Percentiles rank a stretch among this genome's conserved stretches.
Evolutionary conservation across 2,329 filamentous ascomycete species (phyloP).

Genomic region (Stemphylium vesicarium): DNA sequence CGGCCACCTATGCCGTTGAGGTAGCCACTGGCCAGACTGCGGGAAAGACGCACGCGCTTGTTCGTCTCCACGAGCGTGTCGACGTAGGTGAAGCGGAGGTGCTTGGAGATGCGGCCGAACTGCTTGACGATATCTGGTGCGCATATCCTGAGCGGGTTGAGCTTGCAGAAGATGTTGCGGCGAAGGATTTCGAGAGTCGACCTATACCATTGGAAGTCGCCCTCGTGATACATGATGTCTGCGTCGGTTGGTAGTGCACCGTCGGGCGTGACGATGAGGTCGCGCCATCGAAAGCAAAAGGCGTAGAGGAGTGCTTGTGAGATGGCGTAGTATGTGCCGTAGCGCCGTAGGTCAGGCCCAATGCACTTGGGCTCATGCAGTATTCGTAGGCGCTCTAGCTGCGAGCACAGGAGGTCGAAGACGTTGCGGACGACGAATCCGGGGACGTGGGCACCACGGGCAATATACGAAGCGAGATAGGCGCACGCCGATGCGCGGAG

Average conservation of each 20-base stretch:
- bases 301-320: conserved; percentile 92
- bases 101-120: conserved; percentile 85
- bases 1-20: conserved; percentile 54
- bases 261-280: conserved; percentile 70
- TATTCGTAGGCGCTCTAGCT: conserved; percentile 76
- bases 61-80: conserved; percentile 89
- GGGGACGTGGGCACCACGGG: conserved; percentile 82
- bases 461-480: conserved; percentile 93
- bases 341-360: conserved; percentile 84
- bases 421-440: conserved; percentile 79
- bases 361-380: conserved; percentile 76
- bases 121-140: conserved; percentile 88
- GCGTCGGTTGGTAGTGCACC: conserved; percentile 50
- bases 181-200: conserved; percentile 76
- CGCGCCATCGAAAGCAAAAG: conserved; percentile 97
- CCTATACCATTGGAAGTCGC: conserved; percentile 79
- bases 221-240: conserved; percentile 66
- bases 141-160: conserved; percentile 96
- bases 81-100: conserved; percentile 87
- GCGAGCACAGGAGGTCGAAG: conserved; percentile 77
- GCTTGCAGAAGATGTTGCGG: conserved; percentile 80
- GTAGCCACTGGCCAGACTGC: conserved; percentile 67
- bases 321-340: conserved; percentile 83
- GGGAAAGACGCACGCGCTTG: conserved; percentile 82
- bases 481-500: conserved; percentile 84